A percentile compares a stretch with the other conserved stretches of the same genome.
Conservation (phyloP, 2,329 filamentous ascomycete genomes). For the Helicocarpus griseus region DNA sequence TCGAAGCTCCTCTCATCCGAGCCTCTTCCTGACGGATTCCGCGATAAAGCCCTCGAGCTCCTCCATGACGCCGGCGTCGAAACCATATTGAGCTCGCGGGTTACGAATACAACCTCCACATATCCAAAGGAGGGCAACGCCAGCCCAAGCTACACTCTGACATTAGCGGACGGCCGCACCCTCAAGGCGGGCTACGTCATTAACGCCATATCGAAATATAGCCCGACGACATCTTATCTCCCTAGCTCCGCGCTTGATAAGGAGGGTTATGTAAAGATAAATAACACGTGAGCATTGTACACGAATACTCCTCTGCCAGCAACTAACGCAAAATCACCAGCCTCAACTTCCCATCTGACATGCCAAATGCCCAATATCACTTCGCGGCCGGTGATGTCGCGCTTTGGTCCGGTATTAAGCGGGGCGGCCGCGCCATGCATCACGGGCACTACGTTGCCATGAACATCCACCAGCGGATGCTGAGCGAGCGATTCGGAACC, state of each 20-base stretch:
- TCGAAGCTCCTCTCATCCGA: slow-evolving; percentile 63
- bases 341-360: slow-evolving; percentile 42
- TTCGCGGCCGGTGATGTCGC: slow-evolving; percentile 60
- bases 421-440: slow-evolving; percentile 62
- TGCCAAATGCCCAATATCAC: slow-evolving; percentile 50
- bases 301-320: not conserved
- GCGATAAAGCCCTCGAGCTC: slow-evolving; percentile 50
- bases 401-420: slow-evolving; percentile 64
- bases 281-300: slow-evolving; percentile 35
- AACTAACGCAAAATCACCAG: slow-evolving; percentile 20
- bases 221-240: slow-evolving; percentile 53
- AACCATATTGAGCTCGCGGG: slow-evolving; percentile 52
- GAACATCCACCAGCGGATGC: slow-evolving; percentile 55
- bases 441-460: slow-evolving; percentile 55
- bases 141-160: slow-evolving; percentile 40
- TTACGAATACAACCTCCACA: slow-evolving; percentile 28
- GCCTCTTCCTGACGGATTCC: slow-evolving; percentile 59
- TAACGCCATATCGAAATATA: slow-evolving; percentile 54
- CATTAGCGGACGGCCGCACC: slow-evolving; percentile 49
- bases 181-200: slow-evolving; percentile 56
- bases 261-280: slow-evolving; percentile 55
- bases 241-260: slow-evolving; percentile 47
- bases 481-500: slow-evolving; percentile 18
- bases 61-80: slow-evolving; percentile 56
- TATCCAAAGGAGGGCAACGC: slow-evolving; percentile 37